phyloP scores from a whole-genome alignment of 257 asterid species.

The Craterostigma plantagineum region DNA sequence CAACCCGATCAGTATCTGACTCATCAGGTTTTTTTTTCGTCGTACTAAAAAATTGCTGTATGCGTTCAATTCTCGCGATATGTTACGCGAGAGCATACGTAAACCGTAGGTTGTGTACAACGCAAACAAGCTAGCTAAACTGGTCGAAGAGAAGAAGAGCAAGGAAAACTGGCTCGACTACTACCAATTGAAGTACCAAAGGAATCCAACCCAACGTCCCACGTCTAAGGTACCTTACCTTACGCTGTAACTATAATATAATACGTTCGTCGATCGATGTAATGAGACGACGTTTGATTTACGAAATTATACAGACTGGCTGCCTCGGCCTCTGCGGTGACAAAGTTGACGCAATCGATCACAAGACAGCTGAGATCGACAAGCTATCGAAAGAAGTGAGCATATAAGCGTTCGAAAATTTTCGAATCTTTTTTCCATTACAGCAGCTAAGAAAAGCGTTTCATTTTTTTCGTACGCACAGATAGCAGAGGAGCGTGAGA shows the following conservation, averaged over 20 bases:
- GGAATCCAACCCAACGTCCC: slow-evolving; percentile 50
- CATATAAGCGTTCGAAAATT: slow-evolving; percentile 5
- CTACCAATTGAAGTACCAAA: slow-evolving; percentile 56
- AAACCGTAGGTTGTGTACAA: slow-evolving; percentile 77
- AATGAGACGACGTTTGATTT: neutral
- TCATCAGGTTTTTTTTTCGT: slow-evolving; percentile 81
- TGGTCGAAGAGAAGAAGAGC: slow-evolving; percentile 51
- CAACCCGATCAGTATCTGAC: slow-evolving; percentile 78
- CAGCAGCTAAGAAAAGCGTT: too few relatives aligned
- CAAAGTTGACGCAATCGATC: slow-evolving; percentile 66
- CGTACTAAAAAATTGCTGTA: too few relatives aligned
- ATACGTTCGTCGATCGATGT: too few relatives aligned
- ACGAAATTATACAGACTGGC: slow-evolving; percentile 70
- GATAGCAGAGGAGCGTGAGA: slow-evolving; percentile 35
- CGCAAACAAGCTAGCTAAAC: slow-evolving; percentile 65
- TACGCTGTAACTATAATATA: neutral
- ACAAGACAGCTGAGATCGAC: slow-evolving; percentile 57
- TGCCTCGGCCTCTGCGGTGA: slow-evolving; percentile 71
- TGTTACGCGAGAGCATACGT: slow-evolving; percentile 9
- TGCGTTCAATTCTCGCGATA: too few relatives aligned
- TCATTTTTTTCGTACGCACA: too few relatives aligned
- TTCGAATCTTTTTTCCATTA: slow-evolving; percentile 1
- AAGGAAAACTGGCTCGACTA: slow-evolving; percentile 83
- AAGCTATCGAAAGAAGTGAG: slow-evolving; percentile 64
- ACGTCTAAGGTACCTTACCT: slow-evolving; percentile 46